These are phyloP conservation scores for Lactarius sp. DNA, from an alignment of 768 basidiomycete species.

Conservation along the genomic window DNA sequence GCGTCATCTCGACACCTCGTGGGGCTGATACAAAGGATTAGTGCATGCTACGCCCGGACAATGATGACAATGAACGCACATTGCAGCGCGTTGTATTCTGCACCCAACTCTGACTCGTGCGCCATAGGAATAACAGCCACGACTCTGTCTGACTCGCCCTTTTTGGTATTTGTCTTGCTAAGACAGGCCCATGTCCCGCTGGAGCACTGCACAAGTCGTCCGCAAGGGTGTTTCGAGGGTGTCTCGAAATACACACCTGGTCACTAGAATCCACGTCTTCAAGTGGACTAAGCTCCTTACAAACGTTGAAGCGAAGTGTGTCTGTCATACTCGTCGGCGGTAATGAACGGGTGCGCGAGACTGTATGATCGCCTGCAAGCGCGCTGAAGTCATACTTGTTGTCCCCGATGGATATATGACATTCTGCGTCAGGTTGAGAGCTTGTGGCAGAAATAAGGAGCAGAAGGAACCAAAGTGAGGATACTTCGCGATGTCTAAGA, in stretches of 20 bases:
- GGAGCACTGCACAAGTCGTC: constrained; percentile 47
- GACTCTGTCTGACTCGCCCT: constrained; percentile 51
- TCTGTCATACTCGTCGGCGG: constrained; percentile 65
- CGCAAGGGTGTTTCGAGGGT: not conserved
- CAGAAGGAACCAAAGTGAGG: constrained; percentile 20
- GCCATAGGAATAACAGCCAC: constrained; percentile 75
- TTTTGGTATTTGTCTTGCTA: constrained; percentile 59
- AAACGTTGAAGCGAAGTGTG: constrained; percentile 61
- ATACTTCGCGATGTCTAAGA: not conserved
- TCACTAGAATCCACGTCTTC: constrained; percentile 50
- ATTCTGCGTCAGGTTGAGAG: constrained; percentile 36
- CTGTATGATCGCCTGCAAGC: constrained; percentile 47
- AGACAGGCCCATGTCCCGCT: constrained; percentile 69
- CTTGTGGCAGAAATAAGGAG: constrained; percentile 11
- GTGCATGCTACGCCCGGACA: not conserved
- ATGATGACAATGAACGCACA: constrained; percentile 36
- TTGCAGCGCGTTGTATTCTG: constrained; percentile 30
- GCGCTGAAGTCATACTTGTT: constrained; percentile 56
- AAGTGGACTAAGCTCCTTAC: constrained; percentile 48
- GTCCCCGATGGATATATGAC: constrained; percentile 40
- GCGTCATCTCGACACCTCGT: constrained; percentile 49
- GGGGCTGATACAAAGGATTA: constrained; percentile 36
- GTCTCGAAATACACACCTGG: constrained; percentile 49
- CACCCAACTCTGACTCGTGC: constrained; percentile 32
- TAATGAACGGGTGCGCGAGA: constrained; percentile 47